These are phyloP conservation scores for Chrysosporium keratinophilum DNA, from an alignment of 2,329 filamentous ascomycete genomes.

Conservation along the genomic window DNA sequence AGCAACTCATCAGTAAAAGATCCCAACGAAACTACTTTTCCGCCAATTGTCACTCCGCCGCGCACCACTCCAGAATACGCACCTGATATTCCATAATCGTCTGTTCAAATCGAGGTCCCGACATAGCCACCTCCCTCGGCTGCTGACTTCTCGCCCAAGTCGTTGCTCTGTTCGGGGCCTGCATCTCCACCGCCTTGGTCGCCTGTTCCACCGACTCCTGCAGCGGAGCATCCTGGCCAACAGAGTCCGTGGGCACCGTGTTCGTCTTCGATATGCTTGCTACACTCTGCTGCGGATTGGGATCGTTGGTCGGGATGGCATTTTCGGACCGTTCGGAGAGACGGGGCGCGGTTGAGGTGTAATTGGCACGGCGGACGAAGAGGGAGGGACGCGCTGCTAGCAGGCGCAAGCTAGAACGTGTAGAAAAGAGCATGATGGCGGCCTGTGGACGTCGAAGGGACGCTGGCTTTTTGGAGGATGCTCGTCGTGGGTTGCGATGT, in stretches of 20 bases:
- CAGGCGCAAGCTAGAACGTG: constrained; percentile 38
- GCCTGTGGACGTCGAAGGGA: constrained; percentile 13
- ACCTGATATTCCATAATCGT: constrained; percentile 90
- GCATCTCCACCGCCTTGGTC: constrained; percentile 51
- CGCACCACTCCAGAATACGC: constrained; percentile 25
- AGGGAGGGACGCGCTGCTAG: constrained; percentile 30
- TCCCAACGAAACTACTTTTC: background rate
- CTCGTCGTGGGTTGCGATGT: constrained; percentile 10
- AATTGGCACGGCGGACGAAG: constrained; percentile 28
- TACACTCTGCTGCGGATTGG: constrained; percentile 40
- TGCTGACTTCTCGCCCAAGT: constrained; percentile 83
- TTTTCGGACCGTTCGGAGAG: constrained; percentile 27
- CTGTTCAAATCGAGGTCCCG: constrained; percentile 91
- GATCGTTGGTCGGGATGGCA: constrained; percentile 46
- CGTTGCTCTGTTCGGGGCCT: constrained; percentile 74
- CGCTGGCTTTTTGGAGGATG: background rate
- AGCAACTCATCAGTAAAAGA: background rate
- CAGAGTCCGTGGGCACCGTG: constrained; percentile 42
- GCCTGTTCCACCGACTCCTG: constrained; percentile 47
- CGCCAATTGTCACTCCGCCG: background rate
- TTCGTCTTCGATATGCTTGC: constrained; percentile 52
- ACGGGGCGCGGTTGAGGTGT: constrained; percentile 37
- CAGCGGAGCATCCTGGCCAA: constrained; percentile 43
- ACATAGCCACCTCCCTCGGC: constrained; percentile 73
- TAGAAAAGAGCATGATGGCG: constrained; percentile 37